Conservation (phyloP, 768 basidiomycete species). For the Ramaria sp. region DNA sequence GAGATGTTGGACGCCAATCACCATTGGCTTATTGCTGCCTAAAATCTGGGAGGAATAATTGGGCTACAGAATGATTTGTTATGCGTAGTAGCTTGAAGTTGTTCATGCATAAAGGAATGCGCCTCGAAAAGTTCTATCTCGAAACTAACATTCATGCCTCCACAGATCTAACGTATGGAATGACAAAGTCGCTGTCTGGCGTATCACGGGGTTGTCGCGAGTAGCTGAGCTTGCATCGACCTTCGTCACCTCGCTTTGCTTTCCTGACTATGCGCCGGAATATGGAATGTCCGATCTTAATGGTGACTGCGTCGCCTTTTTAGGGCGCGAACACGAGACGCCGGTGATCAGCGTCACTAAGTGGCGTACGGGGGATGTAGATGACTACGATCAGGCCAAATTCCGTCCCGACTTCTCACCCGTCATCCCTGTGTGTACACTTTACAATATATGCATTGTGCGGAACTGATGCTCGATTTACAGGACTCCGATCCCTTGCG, state of each 20-base stretch:
- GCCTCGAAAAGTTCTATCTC: neutral
- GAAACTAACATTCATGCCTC: neutral
- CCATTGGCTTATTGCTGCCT: too few species aligned
- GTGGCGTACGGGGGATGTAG: constrained; percentile 3
- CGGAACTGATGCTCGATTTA: neutral
- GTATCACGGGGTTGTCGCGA: constrained; percentile 3
- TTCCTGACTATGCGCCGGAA: constrained; percentile 7
- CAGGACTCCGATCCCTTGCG: constrained; percentile 4
- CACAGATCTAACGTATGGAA: constrained; percentile 7
- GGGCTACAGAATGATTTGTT: too few species aligned
- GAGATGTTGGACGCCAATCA: too few species aligned
- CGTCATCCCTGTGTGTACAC: constrained; percentile 2
- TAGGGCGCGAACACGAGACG: constrained; percentile 8
- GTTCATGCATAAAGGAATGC: too few species aligned
- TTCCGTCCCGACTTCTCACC: constrained; percentile 7
- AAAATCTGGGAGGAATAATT: too few species aligned
- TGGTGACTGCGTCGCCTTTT: constrained; percentile 8
- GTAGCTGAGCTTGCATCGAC: neutral
- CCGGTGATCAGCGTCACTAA: constrained; percentile 9
- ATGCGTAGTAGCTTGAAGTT: too few species aligned
- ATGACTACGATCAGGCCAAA: constrained; percentile 6
- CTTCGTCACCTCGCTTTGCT: constrained; percentile 6
- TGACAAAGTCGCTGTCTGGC: constrained; percentile 7
- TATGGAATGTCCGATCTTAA: constrained; percentile 9
- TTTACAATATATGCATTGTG: neutral